Evolutionary conservation across 176 grass and related monocot genomes (phyloP).

Genomic region (Bonia amplexicaulis): DNA sequence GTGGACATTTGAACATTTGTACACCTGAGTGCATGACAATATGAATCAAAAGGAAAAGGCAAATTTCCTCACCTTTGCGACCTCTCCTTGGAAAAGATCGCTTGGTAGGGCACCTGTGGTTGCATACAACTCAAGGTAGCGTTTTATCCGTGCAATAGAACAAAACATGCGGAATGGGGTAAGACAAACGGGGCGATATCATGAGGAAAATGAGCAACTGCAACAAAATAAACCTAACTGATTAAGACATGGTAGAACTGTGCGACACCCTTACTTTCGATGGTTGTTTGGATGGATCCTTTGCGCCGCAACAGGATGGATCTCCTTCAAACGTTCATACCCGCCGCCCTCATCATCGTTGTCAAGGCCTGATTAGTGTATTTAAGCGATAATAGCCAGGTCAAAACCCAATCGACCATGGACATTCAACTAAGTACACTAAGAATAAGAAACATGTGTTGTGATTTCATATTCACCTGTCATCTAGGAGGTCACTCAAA

Average conservation of each 20-base stretch:
- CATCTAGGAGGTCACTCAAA: constrained; percentile 10
- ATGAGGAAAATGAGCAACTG: neutral
- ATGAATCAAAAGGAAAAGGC: too few relatives aligned
- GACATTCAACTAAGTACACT: neutral
- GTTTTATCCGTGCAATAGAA: constrained; percentile 54
- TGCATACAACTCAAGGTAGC: constrained; percentile 76
- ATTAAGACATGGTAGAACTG: neutral
- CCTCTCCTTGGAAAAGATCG: too few relatives aligned
- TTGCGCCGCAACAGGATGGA: constrained; percentile 66
- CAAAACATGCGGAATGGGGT: constrained; percentile 5
- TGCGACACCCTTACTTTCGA: constrained; percentile 46
- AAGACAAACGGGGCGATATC: neutral
- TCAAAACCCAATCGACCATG: neutral
- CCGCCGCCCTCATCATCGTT: constrained; percentile 32
- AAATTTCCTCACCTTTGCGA: too few relatives aligned
- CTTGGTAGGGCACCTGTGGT: too few relatives aligned
- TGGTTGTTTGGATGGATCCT: constrained; percentile 90
- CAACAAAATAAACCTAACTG: constrained; percentile 20
- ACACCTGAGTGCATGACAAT: too few relatives aligned
- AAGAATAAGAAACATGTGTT: constrained; percentile 8
- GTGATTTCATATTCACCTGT: constrained; percentile 11
- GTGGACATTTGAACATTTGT: too few relatives aligned
- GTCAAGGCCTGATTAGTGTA: constrained; percentile 32
- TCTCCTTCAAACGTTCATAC: constrained; percentile 60
- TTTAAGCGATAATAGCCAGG: neutral